Evolutionary conservation across 768 basidiomycete species (phyloP).

Genomic region (Pleurotus eryngii): DNA sequence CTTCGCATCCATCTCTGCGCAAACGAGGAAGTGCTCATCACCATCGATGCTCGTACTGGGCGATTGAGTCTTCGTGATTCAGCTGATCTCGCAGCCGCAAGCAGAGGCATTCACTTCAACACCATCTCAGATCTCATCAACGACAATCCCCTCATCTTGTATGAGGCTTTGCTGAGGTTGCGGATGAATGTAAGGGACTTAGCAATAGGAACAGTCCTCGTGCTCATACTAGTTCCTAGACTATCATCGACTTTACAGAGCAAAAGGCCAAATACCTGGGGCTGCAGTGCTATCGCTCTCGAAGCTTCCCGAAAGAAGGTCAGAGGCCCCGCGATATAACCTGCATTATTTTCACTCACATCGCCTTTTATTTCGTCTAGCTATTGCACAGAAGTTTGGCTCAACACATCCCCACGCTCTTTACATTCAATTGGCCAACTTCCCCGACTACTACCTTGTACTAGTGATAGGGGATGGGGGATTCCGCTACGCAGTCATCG

Average conservation of each 20-base stretch:
- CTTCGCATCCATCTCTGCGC: slow-evolving; percentile 72
- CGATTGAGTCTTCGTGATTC: slow-evolving; percentile 75
- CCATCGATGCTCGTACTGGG: slow-evolving; percentile 79
- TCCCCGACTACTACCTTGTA: slow-evolving; percentile 80
- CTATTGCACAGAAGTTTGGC: slow-evolving; percentile 31
- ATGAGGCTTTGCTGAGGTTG: slow-evolving; percentile 54
- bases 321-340: slow-evolving; percentile 4
- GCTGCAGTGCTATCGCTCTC: slow-evolving; percentile 64
- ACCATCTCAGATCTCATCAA: slow-evolving; percentile 61
- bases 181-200: slow-evolving; percentile 54
- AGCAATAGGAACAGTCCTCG: too few relatives aligned
- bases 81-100: slow-evolving; percentile 74
- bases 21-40: slow-evolving; percentile 72
- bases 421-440: slow-evolving; percentile 75
- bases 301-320: slow-evolving; percentile 71
- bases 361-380: not conserved
- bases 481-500: slow-evolving; percentile 81
- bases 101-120: slow-evolving; percentile 65
- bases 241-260: slow-evolving; percentile 77
- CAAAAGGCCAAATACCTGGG: slow-evolving; percentile 86
- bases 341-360: not conserved
- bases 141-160: slow-evolving; percentile 58
- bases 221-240: slow-evolving; percentile 39
- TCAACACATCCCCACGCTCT: slow-evolving; percentile 55
- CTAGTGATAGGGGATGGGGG: slow-evolving; percentile 76